phyloP scores from a whole-genome alignment of 768 basidiomycete species.

The Serpula lacrymans region DNA sequence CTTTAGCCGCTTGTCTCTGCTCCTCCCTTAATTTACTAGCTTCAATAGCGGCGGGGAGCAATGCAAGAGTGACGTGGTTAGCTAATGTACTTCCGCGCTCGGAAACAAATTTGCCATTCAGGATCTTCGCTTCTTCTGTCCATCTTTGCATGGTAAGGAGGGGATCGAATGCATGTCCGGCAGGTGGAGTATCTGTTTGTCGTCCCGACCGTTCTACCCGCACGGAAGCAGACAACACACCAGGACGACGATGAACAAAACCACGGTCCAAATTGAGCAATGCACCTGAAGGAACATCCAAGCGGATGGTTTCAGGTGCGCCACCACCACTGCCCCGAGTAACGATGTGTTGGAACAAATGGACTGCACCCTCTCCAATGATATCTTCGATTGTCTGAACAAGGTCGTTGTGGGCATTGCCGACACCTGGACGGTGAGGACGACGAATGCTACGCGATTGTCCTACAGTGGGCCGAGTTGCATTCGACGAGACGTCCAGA shows the following conservation, averaged over 20 bases:
- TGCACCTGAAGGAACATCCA: slow-evolving; percentile 70
- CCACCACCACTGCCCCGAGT: slow-evolving; percentile 52
- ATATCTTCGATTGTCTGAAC: slow-evolving; percentile 78
- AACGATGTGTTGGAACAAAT: slow-evolving; percentile 82
- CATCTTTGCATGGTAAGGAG: slow-evolving; percentile 82
- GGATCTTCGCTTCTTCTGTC: slow-evolving; percentile 82
- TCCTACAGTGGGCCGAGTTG: slow-evolving; percentile 41
- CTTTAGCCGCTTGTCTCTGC: slow-evolving; percentile 41
- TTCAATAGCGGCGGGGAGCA: slow-evolving; percentile 79
- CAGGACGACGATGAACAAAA: slow-evolving; percentile 47
- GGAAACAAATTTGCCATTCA: slow-evolving; percentile 70
- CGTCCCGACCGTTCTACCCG: slow-evolving; percentile 57
- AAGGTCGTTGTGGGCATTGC: slow-evolving; percentile 51
- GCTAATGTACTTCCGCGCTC: slow-evolving; percentile 64
- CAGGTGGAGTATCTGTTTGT: slow-evolving; percentile 43
- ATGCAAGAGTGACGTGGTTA: slow-evolving; percentile 67
- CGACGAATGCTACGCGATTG: slow-evolving; percentile 52
- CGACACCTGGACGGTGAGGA: slow-evolving; percentile 50
- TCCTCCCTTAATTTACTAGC: slow-evolving; percentile 46
- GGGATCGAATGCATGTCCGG: slow-evolving; percentile 60
- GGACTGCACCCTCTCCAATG: slow-evolving; percentile 76
- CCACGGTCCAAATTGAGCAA: slow-evolving; percentile 59
- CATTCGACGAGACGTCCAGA: slow-evolving; percentile 51
- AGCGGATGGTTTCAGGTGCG: slow-evolving; percentile 64
- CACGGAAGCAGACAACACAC: slow-evolving; percentile 48